phyloP scores from a whole-genome alignment of 805 yeast species.

The Candida dendrica region DNA sequence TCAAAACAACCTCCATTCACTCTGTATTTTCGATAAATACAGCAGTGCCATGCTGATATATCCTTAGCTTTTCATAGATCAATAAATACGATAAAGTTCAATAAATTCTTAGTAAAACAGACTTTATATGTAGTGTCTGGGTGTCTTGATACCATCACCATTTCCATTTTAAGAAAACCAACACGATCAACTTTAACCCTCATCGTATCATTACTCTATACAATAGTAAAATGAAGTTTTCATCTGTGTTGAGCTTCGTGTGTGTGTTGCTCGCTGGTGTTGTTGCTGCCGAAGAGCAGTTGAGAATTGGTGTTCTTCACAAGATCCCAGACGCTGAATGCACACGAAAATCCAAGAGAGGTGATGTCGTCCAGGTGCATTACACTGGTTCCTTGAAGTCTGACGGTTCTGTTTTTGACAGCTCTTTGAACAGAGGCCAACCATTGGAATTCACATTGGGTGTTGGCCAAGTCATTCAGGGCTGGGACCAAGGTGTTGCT shows the following conservation, averaged over 20 bases:
- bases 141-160: no score
- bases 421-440: constrained; percentile 52
- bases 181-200: no score
- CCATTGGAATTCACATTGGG: constrained; percentile 78
- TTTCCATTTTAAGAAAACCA: no score
- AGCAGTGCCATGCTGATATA: no score
- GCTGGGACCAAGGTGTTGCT: constrained; percentile 84
- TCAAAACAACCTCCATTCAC: no score
- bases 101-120: not conserved
- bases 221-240: not conserved
- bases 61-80: not conserved
- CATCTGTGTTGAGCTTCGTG: not conserved
- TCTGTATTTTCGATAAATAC: no score
- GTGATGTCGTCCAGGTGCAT: constrained; percentile 70
- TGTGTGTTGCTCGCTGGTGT: not conserved
- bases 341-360: constrained; percentile 45
- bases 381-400: constrained; percentile 61
- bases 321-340: constrained; percentile 48
- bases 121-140: not conserved
- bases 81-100: no score
- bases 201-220: not conserved
- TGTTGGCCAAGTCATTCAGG: constrained; percentile 69
- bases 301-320: constrained; percentile 30
- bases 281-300: constrained; percentile 13
- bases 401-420: constrained; percentile 70